Base-by-base conservation (phyloP, 202 grass and related monocot genomes). In the Schoenoplectus tabernaemontani region DNA sequence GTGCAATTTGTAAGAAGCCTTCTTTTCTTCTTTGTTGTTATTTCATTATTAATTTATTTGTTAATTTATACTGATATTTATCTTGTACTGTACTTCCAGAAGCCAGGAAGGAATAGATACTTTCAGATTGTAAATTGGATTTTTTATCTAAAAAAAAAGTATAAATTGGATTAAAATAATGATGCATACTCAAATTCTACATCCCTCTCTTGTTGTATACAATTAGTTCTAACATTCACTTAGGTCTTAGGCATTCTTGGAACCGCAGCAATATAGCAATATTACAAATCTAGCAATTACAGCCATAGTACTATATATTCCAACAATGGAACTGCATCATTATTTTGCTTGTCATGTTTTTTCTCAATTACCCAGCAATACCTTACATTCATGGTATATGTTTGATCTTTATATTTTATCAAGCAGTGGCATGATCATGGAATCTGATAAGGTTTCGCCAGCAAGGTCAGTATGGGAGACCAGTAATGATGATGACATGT, bases 401-500 rank as follows among this genome's bases (percentile, higher is more conserved):
- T 20, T 37, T 9, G 16, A 54, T 19, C 16, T 56, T 36, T 54
- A 30, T 75, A 54, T 16, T 86, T 75, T 82, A 64, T 87, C 60
- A 28, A 81, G 75, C 86, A 92, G 89, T 73, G 83, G 64, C 79
- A 76, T 69, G 6, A 86, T 85, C 47, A 79, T 83, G 47, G 87
- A 89, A 61, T 87, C 89, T 57, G 64, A 86, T 42, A 89, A 80
- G 59, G 78, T 86, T 66, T 84, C 82, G 8, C 74, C 61, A 68
- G 84, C 50, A 85, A 89, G 82, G 73, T 85, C 90, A 20, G 88
- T 91, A 37, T 92, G 91, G 89, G 85, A 90, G 59, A 81, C 75
- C 36, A 87, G 78, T 77, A 86, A 84, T 86, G 84, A 84, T 71
- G 79, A 92, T 80, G 96, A 87, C 51, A 99, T 92, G 79, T 95